Evolutionary conservation across 495 filamentous ascomycete genomes (phyloP), one percentile per base, ranked within the genome.

Genomic region (Hypoxylon fragiforme): DNA sequence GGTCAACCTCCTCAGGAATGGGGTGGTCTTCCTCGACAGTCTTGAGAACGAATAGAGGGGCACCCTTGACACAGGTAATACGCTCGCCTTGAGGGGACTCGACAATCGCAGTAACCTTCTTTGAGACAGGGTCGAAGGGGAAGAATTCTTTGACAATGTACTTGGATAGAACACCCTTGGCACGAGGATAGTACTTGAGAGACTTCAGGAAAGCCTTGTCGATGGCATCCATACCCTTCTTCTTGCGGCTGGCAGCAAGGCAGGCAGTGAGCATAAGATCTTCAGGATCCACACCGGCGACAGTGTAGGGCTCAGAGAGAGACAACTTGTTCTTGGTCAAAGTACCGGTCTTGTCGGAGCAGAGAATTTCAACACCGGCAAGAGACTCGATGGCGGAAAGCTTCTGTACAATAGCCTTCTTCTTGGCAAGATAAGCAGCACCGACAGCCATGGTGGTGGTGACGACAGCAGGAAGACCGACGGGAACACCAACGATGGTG

Each of bases 361-460:
- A 97, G 56, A 96, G 85, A 70, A 96, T 95, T 76, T 96, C 90
- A 49, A 95, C 91, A 79, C 89, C 91, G 64, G 91, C 91, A 47
- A 96, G 77, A 16, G 91, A 96, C 75, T 96, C 91, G 54, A 96
- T 96, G 44, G 91, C 91, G 36, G 89, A 91, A 44, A 96, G 83
- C 78, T 95, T 96, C 77, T 96, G 91, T 64, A 96, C 91, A 65
- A 96, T 96, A 21, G 91, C 91, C 75, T 95, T 90, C 78, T 95
- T 94, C 76, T 89, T 91, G 50, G 91, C 91, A 54, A 96, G 81
- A 71, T 95, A 95, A 39, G 89, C 90, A 65, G 91, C 91, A 75
- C 91, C 91, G 65, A 96, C 91, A 73, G 91, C 91, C 90, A 96
- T 92, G 55, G 91, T 96, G 45, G 91, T 96, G 50, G 91, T 96